A percentile compares a stretch with the other conserved stretches of the same genome.
Conservation (phyloP, 1,139 yeast genomes). For the Taiozyma onychis region DNA sequence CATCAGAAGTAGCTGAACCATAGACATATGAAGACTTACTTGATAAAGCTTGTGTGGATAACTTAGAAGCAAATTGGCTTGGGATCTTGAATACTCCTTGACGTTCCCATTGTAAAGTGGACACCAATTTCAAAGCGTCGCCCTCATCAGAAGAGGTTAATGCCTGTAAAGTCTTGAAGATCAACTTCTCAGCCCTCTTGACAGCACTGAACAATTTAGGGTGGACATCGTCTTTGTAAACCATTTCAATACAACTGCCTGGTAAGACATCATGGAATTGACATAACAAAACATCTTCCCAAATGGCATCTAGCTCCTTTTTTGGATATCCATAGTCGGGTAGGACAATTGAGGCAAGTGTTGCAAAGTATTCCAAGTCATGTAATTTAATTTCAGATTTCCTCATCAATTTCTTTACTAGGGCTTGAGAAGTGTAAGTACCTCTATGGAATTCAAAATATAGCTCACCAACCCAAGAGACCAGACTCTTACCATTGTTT, state of each 20-base stretch:
- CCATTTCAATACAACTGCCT: slow-evolving; percentile 93
- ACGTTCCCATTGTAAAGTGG: slow-evolving; percentile 69
- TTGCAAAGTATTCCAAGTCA: slow-evolving; percentile 79
- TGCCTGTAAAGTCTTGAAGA: slow-evolving; percentile 44
- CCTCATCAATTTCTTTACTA: slow-evolving; percentile 76
- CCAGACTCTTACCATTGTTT: slow-evolving; percentile 59
- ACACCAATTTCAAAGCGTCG: slow-evolving; percentile 32
- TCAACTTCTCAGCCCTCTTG: slow-evolving; percentile 45
- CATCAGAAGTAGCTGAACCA: slow-evolving; percentile 4
- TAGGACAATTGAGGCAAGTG: slow-evolving; percentile 57
- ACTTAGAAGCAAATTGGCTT: slow-evolving; percentile 5
- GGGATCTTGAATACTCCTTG: slow-evolving; percentile 44
- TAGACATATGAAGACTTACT: slow-evolving; percentile 18
- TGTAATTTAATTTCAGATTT: slow-evolving; percentile 72
- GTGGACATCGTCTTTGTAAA: slow-evolving; percentile 85
- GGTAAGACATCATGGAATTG: slow-evolving; percentile 97
- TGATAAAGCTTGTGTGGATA: slow-evolving; percentile 6
- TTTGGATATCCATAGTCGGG: slow-evolving; percentile 64
- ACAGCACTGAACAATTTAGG: slow-evolving; percentile 64
- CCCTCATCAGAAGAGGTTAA: slow-evolving; percentile 21
- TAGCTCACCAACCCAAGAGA: slow-evolving; percentile 90
- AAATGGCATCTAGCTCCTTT: slow-evolving; percentile 56
- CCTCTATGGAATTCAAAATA: slow-evolving; percentile 96
- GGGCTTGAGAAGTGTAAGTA: slow-evolving; percentile 91
- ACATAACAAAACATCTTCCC: slow-evolving; percentile 87